Percentiles rank a stretch among this genome's conserved stretches.
Evolutionary conservation across 352 stramenopile genomes (phyloP).

Genomic region (Globisporangium cystogenes): DNA sequence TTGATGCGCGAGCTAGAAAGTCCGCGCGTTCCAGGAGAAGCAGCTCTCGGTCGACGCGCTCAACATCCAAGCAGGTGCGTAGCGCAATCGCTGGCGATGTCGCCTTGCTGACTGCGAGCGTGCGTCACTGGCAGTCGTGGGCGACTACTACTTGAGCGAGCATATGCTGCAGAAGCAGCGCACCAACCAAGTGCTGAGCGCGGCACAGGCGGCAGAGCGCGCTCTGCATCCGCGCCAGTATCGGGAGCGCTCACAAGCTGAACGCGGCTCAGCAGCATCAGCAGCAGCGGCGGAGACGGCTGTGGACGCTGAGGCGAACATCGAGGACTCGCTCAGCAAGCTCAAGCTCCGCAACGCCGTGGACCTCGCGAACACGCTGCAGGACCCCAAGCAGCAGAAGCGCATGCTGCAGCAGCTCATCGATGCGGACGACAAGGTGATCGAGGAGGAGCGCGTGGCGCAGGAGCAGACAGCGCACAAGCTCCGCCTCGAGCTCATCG

Average conservation of each 20-base stretch:
- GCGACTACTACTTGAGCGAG: constrained; percentile 33
- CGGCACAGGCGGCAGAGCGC: neutral
- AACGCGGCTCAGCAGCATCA: too few species aligned
- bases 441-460: constrained; percentile 55
- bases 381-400: constrained; percentile 59
- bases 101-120: neutral
- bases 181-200: constrained; percentile 26
- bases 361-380: constrained; percentile 47
- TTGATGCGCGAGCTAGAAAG: constrained; percentile 14
- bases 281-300: neutral
- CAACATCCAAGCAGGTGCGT: constrained; percentile 30
- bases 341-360: constrained; percentile 69
- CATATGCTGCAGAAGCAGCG: constrained; percentile 24
- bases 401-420: constrained; percentile 58
- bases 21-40: constrained; percentile 38
- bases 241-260: too few species aligned
- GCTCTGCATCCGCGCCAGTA: neutral
- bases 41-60: constrained; percentile 24
- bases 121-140: constrained; percentile 16
- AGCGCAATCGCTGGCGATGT: neutral
- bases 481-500: constrained; percentile 42
- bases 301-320: constrained; percentile 15
- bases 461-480: constrained; percentile 58
- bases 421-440: constrained; percentile 53
- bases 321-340: constrained; percentile 62